phyloP scores from a whole-genome alignment of 768 basidiomycete species.

The Russula lepida region DNA sequence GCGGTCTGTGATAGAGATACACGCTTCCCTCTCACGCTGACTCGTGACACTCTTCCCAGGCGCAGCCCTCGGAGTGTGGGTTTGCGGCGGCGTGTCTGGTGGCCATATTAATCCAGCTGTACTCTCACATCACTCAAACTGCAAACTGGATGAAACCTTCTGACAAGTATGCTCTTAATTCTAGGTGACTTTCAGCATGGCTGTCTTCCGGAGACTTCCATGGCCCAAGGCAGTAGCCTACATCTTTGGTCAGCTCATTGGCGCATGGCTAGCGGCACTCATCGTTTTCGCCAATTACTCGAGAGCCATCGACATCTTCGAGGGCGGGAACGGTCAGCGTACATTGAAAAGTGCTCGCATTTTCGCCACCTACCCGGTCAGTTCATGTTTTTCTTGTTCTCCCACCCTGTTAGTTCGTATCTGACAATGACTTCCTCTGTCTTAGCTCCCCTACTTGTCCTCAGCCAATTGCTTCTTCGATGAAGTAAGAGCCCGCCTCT shows the following conservation, averaged over 20 bases:
- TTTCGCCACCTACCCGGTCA: constrained; percentile 55
- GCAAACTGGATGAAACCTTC: background rate
- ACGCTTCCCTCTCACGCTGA: background rate
- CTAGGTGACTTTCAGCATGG: constrained; percentile 62
- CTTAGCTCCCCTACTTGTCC: constrained; percentile 35
- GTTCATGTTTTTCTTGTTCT: constrained; percentile 20
- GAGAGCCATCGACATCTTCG: constrained; percentile 55
- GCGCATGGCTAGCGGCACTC: constrained; percentile 49
- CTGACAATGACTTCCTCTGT: background rate
- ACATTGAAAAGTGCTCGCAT: constrained; percentile 50
- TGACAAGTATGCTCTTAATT: background rate
- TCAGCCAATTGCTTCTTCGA: constrained; percentile 38
- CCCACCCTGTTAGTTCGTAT: background rate
- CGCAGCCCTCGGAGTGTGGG: constrained; percentile 61
- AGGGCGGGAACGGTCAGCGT: constrained; percentile 46
- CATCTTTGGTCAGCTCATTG: constrained; percentile 54
- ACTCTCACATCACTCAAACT: background rate
- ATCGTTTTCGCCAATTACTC: constrained; percentile 57
- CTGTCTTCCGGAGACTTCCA: constrained; percentile 66
- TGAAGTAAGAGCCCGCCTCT: constrained; percentile 27
- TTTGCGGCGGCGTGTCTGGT: constrained; percentile 57
- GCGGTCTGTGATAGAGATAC: constrained; percentile 14
- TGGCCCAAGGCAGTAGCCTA: too few species aligned
- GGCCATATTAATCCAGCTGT: constrained; percentile 45
- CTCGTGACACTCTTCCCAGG: constrained; percentile 26